Base-by-base conservation (phyloP, 306 rosid species). In the Vachellia pachyceras region DNA sequence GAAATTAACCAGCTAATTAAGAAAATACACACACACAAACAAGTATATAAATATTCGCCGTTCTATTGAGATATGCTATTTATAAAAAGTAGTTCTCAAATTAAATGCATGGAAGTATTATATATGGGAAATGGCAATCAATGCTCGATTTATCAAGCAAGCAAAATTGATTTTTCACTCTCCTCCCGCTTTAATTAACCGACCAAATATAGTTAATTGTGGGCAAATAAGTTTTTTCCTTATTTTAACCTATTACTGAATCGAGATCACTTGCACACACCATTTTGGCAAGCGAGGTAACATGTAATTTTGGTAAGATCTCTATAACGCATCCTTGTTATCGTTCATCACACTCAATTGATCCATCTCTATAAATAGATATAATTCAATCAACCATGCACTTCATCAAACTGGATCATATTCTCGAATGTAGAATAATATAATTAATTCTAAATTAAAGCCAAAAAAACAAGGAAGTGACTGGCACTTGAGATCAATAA, bases 321-420 rank as follows among this genome's bases (percentile, higher is more conserved):
- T 29, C 17, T 36, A n/a, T 72, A 72, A 75, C 68, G 15, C n/a
- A n/a, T n/a, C n/a, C n/a, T n/a, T n/a, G n/a, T n/a, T n/a, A n/a
- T n/a, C n/a, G n/a, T n/a, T 47, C 15, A 33, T 64, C 22, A 64
- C 15, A 40, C 5, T 13, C 12, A 76, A 41, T 47, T 47, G 18
- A 49, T 13, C 35, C 58, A 29, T 42, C 37, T 11, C 35, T 14
- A 60, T 23, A 60, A 60, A 29, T 25, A 60, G 18, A 41, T 76
- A 60, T 46, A 35, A 20, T 65, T 63, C 54, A 77, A 65, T 77
- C 41, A 47, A 63, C 14, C 50, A 64, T 55, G 61, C 25, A 55
- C 61, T 3, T n/a, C n/a, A n/a, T 20, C 36, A n/a, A 11, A 77
- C 10, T n/a, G 22, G 14, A 29, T 77, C 63, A 11, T 36, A 63